Conservation (phyloP, 2,329 filamentous ascomycete species). For the Myriosclerotinia scirpicola region DNA sequence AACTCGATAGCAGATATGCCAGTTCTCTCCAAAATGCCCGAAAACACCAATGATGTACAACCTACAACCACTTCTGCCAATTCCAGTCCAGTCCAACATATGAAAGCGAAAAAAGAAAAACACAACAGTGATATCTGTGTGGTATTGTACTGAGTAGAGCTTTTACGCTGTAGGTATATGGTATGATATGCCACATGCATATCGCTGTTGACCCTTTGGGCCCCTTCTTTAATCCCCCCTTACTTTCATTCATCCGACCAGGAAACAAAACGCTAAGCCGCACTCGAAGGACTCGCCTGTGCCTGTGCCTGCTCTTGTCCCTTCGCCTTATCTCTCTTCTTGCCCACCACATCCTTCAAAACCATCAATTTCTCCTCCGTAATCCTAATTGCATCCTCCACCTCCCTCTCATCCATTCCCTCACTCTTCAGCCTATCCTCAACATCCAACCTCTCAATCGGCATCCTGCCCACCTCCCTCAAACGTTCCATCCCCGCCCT, state of each 20-base stretch:
- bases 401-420: slow-evolving; percentile 35
- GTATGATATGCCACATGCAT: neutral
- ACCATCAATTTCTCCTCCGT: slow-evolving; percentile 82
- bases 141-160: slow-evolving; percentile 3
- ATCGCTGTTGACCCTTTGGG: neutral
- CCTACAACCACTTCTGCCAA: neutral
- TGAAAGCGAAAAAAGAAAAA: neutral
- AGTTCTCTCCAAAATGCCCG: neutral
- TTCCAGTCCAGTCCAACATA: neutral
- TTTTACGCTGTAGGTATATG: slow-evolving; percentile 14
- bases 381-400: slow-evolving; percentile 49
- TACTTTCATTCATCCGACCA: neutral
- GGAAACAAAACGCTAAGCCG: neutral
- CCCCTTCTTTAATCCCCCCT: neutral
- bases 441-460: slow-evolving; percentile 34
- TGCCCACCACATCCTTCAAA: slow-evolving; percentile 69
- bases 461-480: slow-evolving; percentile 51
- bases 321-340: slow-evolving; percentile 26
- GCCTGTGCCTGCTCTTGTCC: neutral
- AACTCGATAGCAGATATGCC: slow-evolving; percentile 11
- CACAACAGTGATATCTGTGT: neutral
- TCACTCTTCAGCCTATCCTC: slow-evolving; percentile 32
- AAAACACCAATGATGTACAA: slow-evolving; percentile 9
- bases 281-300: neutral
- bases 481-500: slow-evolving; percentile 65